Evolutionary conservation across 345 rosid genomes (phyloP).

Genomic region (Gossypium herbaceum): DNA sequence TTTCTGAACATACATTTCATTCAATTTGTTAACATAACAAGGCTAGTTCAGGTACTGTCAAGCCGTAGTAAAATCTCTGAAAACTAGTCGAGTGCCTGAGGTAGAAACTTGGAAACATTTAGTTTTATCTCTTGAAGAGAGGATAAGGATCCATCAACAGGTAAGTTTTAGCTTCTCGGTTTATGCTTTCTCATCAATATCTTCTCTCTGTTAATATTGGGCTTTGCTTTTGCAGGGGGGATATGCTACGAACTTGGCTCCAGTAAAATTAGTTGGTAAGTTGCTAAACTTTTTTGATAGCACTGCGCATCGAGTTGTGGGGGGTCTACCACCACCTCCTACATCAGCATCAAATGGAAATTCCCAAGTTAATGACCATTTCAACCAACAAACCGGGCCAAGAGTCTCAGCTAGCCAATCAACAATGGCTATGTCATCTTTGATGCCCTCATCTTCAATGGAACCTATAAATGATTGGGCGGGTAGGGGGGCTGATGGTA

Average conservation of each 20-base stretch:
- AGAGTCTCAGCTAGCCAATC: constrained; percentile 72
- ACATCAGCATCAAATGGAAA: constrained; percentile 43
- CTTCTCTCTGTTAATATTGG: constrained; percentile 6
- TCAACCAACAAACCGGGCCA: constrained; percentile 37
- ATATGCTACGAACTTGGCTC: constrained; percentile 63
- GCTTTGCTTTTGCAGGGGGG: constrained; percentile 56
- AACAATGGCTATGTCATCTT: constrained; percentile 66
- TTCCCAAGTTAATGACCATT: constrained; percentile 37
- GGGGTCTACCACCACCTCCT: constrained; percentile 60
- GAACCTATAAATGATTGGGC: constrained; percentile 68
- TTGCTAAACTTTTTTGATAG: constrained; percentile 75
- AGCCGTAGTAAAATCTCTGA: constrained; percentile 57
- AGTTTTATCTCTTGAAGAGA: constrained; percentile 61
- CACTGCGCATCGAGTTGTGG: constrained; percentile 82
- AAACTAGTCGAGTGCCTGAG: constrained; percentile 66
- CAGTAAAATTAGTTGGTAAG: constrained; percentile 51
- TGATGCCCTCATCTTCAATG: constrained; percentile 68
- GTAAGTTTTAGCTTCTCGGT: constrained; percentile 25
- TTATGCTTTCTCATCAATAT: neutral
- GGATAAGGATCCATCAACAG: constrained; percentile 69
- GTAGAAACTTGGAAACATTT: constrained; percentile 64
- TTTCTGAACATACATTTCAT: constrained; percentile 16
- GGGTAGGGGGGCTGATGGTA: constrained; percentile 53
- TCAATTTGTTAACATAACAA: constrained; percentile 26
- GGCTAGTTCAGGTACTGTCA: constrained; percentile 64